Conservation (phyloP, 805 yeast genomes). For the Lipomyces starkeyi region DNA sequence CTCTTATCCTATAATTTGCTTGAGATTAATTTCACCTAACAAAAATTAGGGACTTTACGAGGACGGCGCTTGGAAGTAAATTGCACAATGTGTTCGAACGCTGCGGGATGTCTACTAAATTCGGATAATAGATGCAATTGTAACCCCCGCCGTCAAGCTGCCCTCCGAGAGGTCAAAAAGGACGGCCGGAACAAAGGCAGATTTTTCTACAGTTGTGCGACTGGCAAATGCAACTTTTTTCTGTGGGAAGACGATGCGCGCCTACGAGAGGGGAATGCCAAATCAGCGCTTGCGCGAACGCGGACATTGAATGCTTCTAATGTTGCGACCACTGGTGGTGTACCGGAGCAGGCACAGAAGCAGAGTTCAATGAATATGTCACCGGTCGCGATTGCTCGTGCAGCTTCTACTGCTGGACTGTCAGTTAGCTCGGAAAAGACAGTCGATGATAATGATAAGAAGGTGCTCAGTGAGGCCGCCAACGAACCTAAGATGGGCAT, state of each 20-base stretch:
- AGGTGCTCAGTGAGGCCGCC: background rate
- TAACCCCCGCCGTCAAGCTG: background rate
- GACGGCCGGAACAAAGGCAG: conserved; percentile 1
- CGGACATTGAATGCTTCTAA: no score
- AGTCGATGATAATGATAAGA: background rate
- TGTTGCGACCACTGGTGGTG: background rate
- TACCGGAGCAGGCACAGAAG: background rate
- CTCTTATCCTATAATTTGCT: background rate
- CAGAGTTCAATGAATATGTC: background rate
- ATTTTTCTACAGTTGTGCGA: background rate
- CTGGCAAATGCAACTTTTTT: background rate
- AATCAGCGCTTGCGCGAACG: background rate
- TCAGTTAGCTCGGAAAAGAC: background rate
- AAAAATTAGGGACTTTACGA: background rate
- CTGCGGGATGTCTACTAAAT: background rate
- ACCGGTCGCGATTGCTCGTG: background rate
- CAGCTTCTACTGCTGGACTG: background rate
- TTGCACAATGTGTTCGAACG: background rate
- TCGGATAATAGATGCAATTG: background rate
- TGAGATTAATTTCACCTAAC: background rate
- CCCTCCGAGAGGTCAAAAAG: background rate
- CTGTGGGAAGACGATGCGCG: background rate
- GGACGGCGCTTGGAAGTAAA: background rate
- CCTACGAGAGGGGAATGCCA: background rate
- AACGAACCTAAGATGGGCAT: background rate